Conservation (phyloP, 2,329 filamentous ascomycete genomes). For the Beauveria rudraprayagi region DNA sequence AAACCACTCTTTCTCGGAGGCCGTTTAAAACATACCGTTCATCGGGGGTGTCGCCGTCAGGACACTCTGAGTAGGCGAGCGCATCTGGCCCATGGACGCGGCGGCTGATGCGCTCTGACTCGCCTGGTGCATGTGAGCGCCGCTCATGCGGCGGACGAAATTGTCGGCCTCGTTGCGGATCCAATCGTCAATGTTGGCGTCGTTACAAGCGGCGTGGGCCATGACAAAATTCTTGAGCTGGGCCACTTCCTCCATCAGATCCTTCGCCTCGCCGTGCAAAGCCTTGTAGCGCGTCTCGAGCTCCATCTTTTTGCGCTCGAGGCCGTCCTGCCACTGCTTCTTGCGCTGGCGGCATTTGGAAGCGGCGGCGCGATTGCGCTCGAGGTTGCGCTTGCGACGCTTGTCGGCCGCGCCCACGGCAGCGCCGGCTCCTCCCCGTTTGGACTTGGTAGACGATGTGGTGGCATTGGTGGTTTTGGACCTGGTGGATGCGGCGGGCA, state of each 20-base stretch:
- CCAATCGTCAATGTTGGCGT: constrained; percentile 46
- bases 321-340: constrained; percentile 43
- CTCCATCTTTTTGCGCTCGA: constrained; percentile 37
- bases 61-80: not conserved
- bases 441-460: not conserved
- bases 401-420: constrained; percentile 21
- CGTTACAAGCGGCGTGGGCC: constrained; percentile 43
- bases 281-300: constrained; percentile 36
- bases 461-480: not conserved
- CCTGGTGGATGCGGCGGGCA: constrained; percentile 14
- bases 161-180: constrained; percentile 42
- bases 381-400: constrained; percentile 43
- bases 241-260: constrained; percentile 36
- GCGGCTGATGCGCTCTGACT: not conserved
- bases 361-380: constrained; percentile 64
- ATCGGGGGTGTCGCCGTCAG: not conserved
- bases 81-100: not conserved
- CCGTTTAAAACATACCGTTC: not conserved
- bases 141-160: constrained; percentile 31
- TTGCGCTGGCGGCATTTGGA: constrained; percentile 67
- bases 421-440: not conserved
- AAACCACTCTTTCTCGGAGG: not conserved
- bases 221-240: constrained; percentile 44
- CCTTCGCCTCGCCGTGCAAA: constrained; percentile 36
- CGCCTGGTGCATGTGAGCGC: constrained; percentile 10